Conservation (phyloP, 768 basidiomycete genomes). For the Xerocomellus amylosporus region DNA sequence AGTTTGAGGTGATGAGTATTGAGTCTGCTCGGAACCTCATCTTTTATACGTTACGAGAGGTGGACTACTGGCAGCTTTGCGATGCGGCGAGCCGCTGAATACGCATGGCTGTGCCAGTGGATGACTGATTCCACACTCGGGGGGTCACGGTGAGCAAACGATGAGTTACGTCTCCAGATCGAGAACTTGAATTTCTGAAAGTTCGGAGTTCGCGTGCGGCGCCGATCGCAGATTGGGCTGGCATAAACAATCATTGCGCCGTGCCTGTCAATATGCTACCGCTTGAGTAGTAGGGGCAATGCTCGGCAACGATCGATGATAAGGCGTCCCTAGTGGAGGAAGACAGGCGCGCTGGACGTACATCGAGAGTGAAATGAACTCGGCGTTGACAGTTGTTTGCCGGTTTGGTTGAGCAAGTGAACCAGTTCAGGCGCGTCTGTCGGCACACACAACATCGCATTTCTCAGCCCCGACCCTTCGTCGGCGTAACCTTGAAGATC, state of each 20-base stretch:
- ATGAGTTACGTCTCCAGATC: slow-evolving; percentile 4
- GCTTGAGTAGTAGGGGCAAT: not conserved
- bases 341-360: not conserved
- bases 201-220: slow-evolving; percentile 2
- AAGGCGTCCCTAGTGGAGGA: not conserved
- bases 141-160: not conserved
- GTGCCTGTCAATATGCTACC: not conserved
- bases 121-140: not conserved
- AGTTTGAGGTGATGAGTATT: not conserved
- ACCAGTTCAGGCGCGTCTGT: not conserved
- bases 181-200: not conserved
- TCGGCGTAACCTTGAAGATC: too few relatives aligned
- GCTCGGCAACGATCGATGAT: slow-evolving; percentile 1
- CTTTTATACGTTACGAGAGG: slow-evolving; percentile 20
- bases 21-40: slow-evolving; percentile 4
- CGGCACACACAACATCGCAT: not conserved
- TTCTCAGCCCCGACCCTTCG: not conserved
- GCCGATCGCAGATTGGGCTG: slow-evolving; percentile 11
- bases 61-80: not conserved
- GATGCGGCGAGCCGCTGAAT: not conserved
- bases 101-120: not conserved
- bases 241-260: not conserved
- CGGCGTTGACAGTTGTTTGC: not conserved
- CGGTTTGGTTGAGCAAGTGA: not conserved
- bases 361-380: not conserved